phyloP scores from a whole-genome alignment of 78 protist genomes.

The Planoprotostelium fungivorum region DNA sequence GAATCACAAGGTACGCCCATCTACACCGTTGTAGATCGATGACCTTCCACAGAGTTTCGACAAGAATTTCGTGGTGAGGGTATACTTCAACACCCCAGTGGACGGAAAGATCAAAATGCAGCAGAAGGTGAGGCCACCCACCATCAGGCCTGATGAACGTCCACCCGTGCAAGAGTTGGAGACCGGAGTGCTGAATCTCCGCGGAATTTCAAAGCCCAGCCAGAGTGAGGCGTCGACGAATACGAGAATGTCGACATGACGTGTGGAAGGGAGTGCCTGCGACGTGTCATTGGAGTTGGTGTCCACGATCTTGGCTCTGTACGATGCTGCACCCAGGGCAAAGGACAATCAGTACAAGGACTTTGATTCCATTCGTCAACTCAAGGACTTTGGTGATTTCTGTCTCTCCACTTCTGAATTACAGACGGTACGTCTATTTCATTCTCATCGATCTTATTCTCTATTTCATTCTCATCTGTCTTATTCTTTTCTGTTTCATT shows the following conservation, averaged over 20 bases:
- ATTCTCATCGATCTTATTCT: not conserved
- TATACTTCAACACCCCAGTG: not conserved
- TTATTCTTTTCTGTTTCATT: not conserved
- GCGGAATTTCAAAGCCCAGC: not conserved
- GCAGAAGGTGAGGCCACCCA: not conserved
- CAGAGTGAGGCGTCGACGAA: not conserved
- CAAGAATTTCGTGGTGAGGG: not conserved
- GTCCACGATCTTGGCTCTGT: not conserved
- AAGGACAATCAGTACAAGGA: not conserved
- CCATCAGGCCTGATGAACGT: not conserved
- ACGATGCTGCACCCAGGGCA: not conserved
- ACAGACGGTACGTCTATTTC: not conserved
- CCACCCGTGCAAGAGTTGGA: not conserved
- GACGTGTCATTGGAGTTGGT: not conserved
- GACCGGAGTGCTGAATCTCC: not conserved
- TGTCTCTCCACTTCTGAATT: not conserved
- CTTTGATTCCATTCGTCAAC: not conserved
- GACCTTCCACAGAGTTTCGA: not conserved
- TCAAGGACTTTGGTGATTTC: not conserved
- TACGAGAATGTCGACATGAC: no score
- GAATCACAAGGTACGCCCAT: slow-evolving; percentile 48
- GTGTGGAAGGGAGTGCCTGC: not conserved
- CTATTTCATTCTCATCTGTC: no score
- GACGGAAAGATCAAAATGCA: not conserved
- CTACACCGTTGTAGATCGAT: not conserved